These are phyloP conservation scores for Paspalum notatum DNA, from an alignment of 176 grass and related monocot species.

Conservation along the genomic window DNA sequence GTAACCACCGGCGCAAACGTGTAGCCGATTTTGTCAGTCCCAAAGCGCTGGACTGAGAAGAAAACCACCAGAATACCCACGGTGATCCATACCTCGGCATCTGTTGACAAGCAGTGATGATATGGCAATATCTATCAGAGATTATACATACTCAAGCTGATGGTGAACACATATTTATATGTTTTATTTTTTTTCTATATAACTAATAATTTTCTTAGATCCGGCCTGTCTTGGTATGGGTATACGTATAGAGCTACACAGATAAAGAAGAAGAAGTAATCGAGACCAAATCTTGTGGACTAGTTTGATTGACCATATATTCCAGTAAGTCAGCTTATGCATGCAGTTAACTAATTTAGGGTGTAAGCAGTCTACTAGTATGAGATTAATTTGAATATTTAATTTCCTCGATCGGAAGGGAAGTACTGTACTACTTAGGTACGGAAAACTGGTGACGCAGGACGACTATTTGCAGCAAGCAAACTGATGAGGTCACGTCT, in stretches of 20 bases:
- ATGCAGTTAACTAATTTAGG: background rate
- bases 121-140: background rate
- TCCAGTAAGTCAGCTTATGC: background rate
- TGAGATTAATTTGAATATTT: no score
- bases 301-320: background rate
- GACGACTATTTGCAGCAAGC: background rate
- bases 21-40: slow-evolving; percentile 75
- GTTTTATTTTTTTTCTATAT: background rate
- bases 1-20: slow-evolving; percentile 62
- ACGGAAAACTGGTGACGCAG: background rate
- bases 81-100: slow-evolving; percentile 56
- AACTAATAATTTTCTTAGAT: no score
- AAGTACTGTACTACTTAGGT: background rate
- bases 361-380: no score
- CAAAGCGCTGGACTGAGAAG: slow-evolving; percentile 62
- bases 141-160: background rate
- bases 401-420: background rate
- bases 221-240: no score
- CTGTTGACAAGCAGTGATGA: slow-evolving; percentile 27
- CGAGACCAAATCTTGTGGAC: background rate
- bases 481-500: no score
- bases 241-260: no score
- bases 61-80: slow-evolving; percentile 58
- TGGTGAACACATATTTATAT: background rate
- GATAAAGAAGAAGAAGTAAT: no score